Evolutionary conservation across 2,329 filamentous ascomycete genomes (phyloP).

Genomic region (Raffaelea deltoideospora): DNA sequence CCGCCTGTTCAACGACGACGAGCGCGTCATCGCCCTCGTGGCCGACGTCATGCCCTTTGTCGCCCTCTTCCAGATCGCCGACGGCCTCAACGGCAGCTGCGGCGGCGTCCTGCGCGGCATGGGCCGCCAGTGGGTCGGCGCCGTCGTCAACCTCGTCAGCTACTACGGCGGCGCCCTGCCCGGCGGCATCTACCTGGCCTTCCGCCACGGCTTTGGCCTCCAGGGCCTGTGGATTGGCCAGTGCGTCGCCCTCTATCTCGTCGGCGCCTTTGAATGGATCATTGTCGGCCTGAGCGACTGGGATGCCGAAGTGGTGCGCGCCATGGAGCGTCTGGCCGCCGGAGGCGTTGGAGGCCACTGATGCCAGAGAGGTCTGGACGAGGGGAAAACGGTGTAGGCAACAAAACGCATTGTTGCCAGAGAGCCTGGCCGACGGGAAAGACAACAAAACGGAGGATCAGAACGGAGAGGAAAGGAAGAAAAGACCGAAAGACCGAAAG

Average conservation of each 20-base stretch:
- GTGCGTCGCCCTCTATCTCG: slow-evolving; percentile 66
- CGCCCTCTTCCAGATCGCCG: slow-evolving; percentile 79
- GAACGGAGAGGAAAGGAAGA: not conserved
- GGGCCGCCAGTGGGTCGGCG: slow-evolving; percentile 76
- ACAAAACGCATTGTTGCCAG: too few species aligned
- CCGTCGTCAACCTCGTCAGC: slow-evolving; percentile 63
- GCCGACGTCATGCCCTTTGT: slow-evolving; percentile 71
- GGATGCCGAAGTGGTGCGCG: slow-evolving; percentile 56
- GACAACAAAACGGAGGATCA: not conserved
- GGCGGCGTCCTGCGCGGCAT: slow-evolving; percentile 70
- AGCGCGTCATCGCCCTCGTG: slow-evolving; percentile 55
- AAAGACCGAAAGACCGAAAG: not conserved
- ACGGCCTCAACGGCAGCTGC: slow-evolving; percentile 73
- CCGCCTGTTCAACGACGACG: slow-evolving; percentile 67
- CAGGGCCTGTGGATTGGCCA: slow-evolving; percentile 72
- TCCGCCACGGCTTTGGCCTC: slow-evolving; percentile 74
- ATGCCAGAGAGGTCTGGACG: too few species aligned
- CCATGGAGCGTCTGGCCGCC: slow-evolving; percentile 54
- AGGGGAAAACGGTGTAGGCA: too few species aligned
- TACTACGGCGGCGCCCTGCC: slow-evolving; percentile 76
- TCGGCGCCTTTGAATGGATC: slow-evolving; percentile 63
- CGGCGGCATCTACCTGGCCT: slow-evolving; percentile 70
- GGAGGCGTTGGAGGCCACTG: slow-evolving; percentile 9
- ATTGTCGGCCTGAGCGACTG: slow-evolving; percentile 68
- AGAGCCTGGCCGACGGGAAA: too few species aligned